Percentiles rank a stretch among this genome's conserved stretches.
phyloP scores from a whole-genome alignment of 148 eudicot genomes.

The Dysphania ambrosioides region DNA sequence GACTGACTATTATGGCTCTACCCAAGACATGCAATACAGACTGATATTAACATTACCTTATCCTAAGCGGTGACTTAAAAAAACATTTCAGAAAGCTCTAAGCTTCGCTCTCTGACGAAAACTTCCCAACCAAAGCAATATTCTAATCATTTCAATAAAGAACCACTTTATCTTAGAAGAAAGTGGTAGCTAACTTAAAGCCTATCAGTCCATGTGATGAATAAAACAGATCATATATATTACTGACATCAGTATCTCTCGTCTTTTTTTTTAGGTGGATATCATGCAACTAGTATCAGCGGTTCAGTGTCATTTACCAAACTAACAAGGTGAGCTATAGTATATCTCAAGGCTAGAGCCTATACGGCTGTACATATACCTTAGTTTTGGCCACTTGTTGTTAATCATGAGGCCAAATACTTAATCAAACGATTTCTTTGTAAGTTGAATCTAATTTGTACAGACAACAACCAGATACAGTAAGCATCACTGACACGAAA shows the following conservation, averaged over 20 bases:
- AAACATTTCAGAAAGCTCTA: background rate
- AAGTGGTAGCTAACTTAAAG: background rate
- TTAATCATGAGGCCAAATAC: background rate
- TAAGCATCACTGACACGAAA: conserved; percentile 8
- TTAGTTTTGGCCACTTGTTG: background rate
- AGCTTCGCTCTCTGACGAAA: background rate
- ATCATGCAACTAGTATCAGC: no score
- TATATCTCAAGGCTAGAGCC: background rate
- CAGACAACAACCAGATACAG: background rate
- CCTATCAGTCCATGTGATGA: background rate
- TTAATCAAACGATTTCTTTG: conserved; percentile 15
- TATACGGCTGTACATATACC: background rate
- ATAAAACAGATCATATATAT: background rate
- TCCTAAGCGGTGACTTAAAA: background rate
- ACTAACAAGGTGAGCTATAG: no score
- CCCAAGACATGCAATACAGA: background rate
- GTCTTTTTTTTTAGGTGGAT: no score
- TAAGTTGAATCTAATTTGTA: background rate
- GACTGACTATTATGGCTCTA: no score
- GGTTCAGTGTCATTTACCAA: no score
- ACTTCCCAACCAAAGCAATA: background rate
- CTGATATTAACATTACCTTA: background rate
- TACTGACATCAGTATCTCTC: background rate
- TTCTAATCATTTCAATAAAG: background rate
- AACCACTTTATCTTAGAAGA: background rate